phyloP scores from a whole-genome alignment of 179 eudicot genomes.

The Silene noctiflora region DNA sequence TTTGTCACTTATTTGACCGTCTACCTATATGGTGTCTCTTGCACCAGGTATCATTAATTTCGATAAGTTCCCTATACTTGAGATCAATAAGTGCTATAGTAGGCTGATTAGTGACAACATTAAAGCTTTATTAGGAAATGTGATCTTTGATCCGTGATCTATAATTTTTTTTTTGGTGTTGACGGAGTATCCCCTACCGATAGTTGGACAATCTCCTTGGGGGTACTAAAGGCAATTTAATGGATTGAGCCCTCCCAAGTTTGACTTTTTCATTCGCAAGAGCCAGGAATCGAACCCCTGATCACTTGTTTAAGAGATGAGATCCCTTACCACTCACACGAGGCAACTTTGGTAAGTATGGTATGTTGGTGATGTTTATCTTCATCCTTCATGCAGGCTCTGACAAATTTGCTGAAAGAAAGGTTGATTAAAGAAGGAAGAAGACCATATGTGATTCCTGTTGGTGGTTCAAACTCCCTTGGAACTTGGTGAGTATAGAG shows the following conservation, averaged over 20 bases:
- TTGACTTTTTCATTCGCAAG: too few species aligned
- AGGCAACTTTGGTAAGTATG: not conserved
- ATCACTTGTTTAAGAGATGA: too few species aligned
- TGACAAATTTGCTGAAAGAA: constrained; percentile 73
- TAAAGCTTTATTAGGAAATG: not conserved
- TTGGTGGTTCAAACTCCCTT: constrained; percentile 94
- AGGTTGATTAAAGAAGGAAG: constrained; percentile 79
- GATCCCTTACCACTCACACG: too few species aligned
- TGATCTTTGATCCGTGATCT: not conserved
- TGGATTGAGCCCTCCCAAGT: too few species aligned
- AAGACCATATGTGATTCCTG: constrained; percentile 94
- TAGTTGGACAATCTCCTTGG: too few species aligned
- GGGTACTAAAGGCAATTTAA: too few species aligned
- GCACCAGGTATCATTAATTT: not conserved
- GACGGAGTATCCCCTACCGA: too few species aligned
- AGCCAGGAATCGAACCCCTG: too few species aligned
- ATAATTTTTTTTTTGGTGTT: too few species aligned
- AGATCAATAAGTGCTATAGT: not conserved
- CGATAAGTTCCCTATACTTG: not conserved
- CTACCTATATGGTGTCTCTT: not conserved
- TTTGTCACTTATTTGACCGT: not conserved
- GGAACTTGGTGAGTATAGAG: constrained; percentile 77
- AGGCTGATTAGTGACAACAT: not conserved
- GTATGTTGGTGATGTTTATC: constrained; percentile 12
- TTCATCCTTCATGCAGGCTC: constrained; percentile 52